Conservation (phyloP, 1,284 basidiomycete genomes). For the Lentinula novae-zelandiae region DNA sequence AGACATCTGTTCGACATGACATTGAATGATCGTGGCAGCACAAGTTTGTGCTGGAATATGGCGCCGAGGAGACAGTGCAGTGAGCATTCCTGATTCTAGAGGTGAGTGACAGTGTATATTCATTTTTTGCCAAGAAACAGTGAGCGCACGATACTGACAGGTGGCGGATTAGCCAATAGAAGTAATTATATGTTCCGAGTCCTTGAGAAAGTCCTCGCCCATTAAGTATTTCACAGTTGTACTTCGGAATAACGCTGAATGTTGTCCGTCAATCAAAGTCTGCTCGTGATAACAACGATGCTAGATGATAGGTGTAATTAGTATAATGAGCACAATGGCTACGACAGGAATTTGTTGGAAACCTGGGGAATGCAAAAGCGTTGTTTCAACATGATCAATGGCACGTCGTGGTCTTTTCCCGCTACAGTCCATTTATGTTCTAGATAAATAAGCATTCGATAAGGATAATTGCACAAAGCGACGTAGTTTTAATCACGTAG, state of each 20-base stretch:
- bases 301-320: neutral
- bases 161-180: neutral
- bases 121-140: neutral
- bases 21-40: neutral
- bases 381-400: too few relatives aligned
- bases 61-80: neutral
- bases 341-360: too few relatives aligned
- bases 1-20: neutral
- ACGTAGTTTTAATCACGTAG: neutral
- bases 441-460: neutral
- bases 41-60: neutral
- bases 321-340: too few relatives aligned
- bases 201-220: neutral
- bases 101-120: neutral
- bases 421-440: too few relatives aligned
- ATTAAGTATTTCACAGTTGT: neutral
- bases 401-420: too few relatives aligned
- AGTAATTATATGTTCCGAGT: neutral
- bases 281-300: neutral
- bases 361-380: too few relatives aligned
- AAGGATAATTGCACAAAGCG: neutral
- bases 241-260: neutral
- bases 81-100: neutral
- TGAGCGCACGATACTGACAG: neutral
- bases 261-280: neutral